Base-by-base conservation (phyloP, 768 basidiomycete genomes). In the Psilocybe subaeruginosa region DNA sequence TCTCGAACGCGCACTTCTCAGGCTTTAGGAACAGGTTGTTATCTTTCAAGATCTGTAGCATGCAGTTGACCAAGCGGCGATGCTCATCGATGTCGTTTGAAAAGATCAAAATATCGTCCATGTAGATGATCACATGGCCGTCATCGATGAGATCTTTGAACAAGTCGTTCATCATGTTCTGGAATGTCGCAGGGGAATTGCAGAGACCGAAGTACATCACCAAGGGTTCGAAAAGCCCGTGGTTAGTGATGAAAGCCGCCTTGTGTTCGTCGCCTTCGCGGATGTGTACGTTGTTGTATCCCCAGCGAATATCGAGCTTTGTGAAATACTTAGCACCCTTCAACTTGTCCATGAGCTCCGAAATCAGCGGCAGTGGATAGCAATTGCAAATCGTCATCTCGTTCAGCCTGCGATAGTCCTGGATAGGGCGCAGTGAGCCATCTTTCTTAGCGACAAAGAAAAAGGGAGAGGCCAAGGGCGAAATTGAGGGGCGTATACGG, bases 261-360 rank as follows among this genome's bases (percentile, higher is more conserved):
- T 60, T 60, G 33, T 45, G 74, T 65, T 81, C 70, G 54, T 82
- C 72, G 3, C 78, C 79, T 43, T 76, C 69, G 16, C 70, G 72
- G 23, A 83, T 69, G 3, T 61, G 33, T n/a, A 72, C 52, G 6
- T 77, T 74, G 61, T 81, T 74, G 64, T 74, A 84, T 0, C 75
- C 77, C 54, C n/a, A n/a, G 8, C 70, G 58, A 3, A 83, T 69
- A 63, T 85, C 77, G 12, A 83, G 59, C 47, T 74, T 74, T 0
- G 73, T 71, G 60, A 76, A 80, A 29, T 69, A 56, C 9, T 62
- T 63, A 11, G 71, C 68, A 4, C 61, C 63, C 0, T 59, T 48
- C 0, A 76, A 53, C 14, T 69, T 70, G 19, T 70, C 62, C 27
- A 76, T 56, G 11, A 76, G 58, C 6, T 76, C 66, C n/a, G 48